phyloP scores from a whole-genome alignment of 805 yeast species.

The Lipomyces mesembrius region DNA sequence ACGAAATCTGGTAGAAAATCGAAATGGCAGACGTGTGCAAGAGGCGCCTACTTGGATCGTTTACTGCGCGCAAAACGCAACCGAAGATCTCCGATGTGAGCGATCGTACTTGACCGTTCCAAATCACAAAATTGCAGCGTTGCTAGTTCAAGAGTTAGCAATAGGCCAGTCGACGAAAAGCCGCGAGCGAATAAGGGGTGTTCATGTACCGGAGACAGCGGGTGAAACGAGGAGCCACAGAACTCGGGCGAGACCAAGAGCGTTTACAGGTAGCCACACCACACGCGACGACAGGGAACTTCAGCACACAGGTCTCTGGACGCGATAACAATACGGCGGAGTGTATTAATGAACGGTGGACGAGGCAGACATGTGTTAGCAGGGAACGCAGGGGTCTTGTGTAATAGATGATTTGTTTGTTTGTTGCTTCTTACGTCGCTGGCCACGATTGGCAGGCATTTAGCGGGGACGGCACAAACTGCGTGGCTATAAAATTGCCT shows the following conservation, averaged over 20 bases:
- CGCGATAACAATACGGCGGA: not conserved
- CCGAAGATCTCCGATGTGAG: not conserved
- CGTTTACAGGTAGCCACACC: not conserved
- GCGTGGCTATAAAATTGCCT: no score
- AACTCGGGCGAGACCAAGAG: not conserved
- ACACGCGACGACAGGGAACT: not conserved
- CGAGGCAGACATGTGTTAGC: not conserved
- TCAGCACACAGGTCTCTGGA: not conserved
- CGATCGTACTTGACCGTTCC: not conserved
- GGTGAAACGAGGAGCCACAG: not conserved
- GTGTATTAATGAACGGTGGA: not conserved
- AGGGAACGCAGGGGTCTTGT: not conserved
- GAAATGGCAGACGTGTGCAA: not conserved
- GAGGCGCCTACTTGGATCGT: not conserved
- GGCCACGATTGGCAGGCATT: not conserved
- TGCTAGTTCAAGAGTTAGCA: not conserved
- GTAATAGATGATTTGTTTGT: not conserved
- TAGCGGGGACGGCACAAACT: not conserved
- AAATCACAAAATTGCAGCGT: not conserved
- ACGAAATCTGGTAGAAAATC: not conserved
- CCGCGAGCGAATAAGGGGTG: not conserved
- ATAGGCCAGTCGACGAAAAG: not conserved
- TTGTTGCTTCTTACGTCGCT: constrained; percentile 8
- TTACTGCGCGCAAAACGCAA: not conserved
- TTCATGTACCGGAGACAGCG: not conserved